Percentiles rank a stretch among this genome's conserved stretches.
phyloP scores from a whole-genome alignment of 2,329 filamentous ascomycete species.

The Torrubiellomyces zombiae region DNA sequence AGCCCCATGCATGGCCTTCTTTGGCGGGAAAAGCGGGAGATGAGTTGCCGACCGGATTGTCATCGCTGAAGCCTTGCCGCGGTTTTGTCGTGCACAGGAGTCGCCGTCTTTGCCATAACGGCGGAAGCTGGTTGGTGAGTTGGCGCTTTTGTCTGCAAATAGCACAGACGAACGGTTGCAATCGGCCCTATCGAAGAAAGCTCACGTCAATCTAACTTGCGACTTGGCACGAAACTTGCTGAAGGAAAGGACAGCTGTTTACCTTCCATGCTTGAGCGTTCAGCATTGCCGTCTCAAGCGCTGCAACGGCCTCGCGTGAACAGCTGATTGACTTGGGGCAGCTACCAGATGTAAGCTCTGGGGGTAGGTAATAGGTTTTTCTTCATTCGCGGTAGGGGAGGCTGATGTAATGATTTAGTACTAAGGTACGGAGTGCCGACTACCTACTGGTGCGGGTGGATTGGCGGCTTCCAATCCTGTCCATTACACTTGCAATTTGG shows the following conservation, averaged over 20 bases:
- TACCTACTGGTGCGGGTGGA: too few relatives aligned
- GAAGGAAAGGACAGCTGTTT: too few relatives aligned
- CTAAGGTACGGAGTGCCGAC: neutral
- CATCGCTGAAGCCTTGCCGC: too few relatives aligned
- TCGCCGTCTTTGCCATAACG: too few relatives aligned
- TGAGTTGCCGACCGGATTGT: too few relatives aligned
- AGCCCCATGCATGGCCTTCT: conserved; percentile 7
- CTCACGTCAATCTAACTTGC: conserved; percentile 2
- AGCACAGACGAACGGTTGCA: conserved; percentile 23
- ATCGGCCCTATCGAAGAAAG: conserved; percentile 14
- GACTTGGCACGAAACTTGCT: neutral
- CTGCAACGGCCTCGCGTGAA: conserved; percentile 1
- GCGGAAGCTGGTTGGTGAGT: conserved; percentile 1
- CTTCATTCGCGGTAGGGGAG: too few relatives aligned
- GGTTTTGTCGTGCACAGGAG: conserved; percentile 2
- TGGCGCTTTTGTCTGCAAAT: conserved; percentile 14
- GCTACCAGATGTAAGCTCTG: too few relatives aligned
- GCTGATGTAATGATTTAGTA: too few relatives aligned
- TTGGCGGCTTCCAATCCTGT: too few relatives aligned
- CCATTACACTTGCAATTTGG: too few relatives aligned
- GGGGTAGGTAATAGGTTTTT: too few relatives aligned
- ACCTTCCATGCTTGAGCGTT: conserved; percentile 25
- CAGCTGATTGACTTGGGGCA: neutral
- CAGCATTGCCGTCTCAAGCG: conserved; percentile 20
- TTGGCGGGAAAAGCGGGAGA: conserved; percentile 9